These are phyloP conservation scores for Spinellus fusiger DNA, from an alignment of 192 early-diverging fungal species.

Conservation along the genomic window DNA sequence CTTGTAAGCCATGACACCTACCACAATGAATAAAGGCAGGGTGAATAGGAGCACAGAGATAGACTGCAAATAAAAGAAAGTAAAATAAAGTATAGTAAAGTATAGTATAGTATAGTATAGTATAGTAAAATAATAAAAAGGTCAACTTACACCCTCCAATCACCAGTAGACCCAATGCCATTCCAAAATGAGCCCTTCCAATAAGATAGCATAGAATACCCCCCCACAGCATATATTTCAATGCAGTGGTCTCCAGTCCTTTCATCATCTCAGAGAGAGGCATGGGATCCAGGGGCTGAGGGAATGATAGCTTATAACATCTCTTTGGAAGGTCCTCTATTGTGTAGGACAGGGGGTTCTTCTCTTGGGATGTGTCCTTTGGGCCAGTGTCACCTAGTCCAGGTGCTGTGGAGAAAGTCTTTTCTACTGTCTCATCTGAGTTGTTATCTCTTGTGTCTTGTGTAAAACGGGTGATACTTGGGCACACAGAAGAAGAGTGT, in stretches of 20 bases:
- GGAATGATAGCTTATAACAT: neutral
- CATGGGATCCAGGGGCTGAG: neutral
- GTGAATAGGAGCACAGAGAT: neutral
- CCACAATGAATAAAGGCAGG: neutral
- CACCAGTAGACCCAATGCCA: neutral
- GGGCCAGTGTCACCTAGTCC: too few relatives aligned
- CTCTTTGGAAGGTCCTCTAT: neutral
- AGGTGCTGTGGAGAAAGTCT: too few relatives aligned
- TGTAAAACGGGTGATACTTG: too few relatives aligned
- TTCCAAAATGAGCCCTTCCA: conserved; percentile 6
- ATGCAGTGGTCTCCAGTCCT: conserved; percentile 6
- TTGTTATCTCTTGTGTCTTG: too few relatives aligned
- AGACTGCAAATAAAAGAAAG: neutral
- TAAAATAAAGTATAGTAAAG: neutral
- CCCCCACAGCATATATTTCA: conserved; percentile 18
- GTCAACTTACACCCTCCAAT: conserved; percentile 4
- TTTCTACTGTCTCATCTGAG: too few relatives aligned
- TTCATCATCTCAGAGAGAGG: conserved; percentile 4
- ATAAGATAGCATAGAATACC: conserved; percentile 15
- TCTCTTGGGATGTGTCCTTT: neutral
- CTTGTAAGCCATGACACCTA: conserved; percentile 18
- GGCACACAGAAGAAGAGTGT: too few relatives aligned
- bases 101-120: neutral
- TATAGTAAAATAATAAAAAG: neutral
- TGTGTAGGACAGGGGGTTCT: neutral